phyloP scores from a whole-genome alignment of 176 grass and related monocot genomes.

The Eragrostis nindensis region DNA sequence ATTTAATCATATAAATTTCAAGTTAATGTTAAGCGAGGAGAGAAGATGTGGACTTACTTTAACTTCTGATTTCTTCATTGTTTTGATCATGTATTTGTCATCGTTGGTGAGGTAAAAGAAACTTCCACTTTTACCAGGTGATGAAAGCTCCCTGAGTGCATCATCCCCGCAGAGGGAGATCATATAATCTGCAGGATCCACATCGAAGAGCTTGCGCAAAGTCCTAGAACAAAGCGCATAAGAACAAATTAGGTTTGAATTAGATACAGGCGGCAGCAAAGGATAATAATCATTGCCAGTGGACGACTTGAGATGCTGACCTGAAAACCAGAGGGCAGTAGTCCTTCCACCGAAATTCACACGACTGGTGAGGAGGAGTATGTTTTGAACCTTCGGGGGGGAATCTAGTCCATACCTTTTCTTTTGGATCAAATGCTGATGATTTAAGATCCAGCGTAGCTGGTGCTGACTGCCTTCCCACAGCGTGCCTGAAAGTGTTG shows the following conservation, averaged over 20 bases:
- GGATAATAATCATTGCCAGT: neutral
- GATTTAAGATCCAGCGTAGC: conserved; percentile 71
- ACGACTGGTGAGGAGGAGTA: conserved; percentile 80
- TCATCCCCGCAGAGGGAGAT: conserved; percentile 70
- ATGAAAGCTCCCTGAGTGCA: conserved; percentile 67
- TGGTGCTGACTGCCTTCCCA: conserved; percentile 64
- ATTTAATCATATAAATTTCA: neutral
- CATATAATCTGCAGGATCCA: conserved; percentile 80
- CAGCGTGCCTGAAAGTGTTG: conserved; percentile 61
- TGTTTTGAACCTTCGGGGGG: conserved; percentile 82
- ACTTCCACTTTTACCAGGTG: conserved; percentile 79
- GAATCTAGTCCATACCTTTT: conserved; percentile 92
- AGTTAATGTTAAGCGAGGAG: neutral
- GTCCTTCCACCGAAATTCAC: conserved; percentile 88
- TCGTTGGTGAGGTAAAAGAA: conserved; percentile 89
- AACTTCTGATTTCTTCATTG: conserved; percentile 86
- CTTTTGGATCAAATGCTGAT: conserved; percentile 84
- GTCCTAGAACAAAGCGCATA: conserved; percentile 30
- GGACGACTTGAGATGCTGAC: conserved; percentile 18
- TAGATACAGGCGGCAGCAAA: neutral
- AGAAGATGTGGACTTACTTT: conserved; percentile 43
- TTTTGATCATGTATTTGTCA: conserved; percentile 87
- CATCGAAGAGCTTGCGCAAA: conserved; percentile 67
- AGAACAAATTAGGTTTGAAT: neutral
- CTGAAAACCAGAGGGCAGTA: conserved; percentile 93